These are phyloP conservation scores for Lindgomyces ingoldianus DNA, from an alignment of 495 filamentous ascomycete genomes.

Conservation along the genomic window DNA sequence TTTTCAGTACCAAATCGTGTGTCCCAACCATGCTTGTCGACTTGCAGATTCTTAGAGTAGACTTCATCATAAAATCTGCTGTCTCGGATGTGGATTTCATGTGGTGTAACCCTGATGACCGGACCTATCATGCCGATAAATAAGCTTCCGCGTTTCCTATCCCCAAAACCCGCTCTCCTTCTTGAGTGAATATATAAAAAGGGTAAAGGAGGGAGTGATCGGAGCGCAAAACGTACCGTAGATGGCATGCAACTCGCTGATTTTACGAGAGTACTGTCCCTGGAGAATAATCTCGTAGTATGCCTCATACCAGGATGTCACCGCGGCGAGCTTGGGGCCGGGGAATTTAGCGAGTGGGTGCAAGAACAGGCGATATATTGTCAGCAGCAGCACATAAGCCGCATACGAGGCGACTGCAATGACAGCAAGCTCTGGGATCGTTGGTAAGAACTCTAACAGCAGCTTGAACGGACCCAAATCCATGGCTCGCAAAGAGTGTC, in stretches of 20 bases:
- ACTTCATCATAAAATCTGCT: constrained; percentile 31
- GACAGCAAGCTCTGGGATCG: not conserved
- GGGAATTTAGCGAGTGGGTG: constrained; percentile 42
- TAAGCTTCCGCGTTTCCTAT: not conserved
- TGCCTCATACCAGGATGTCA: constrained; percentile 40
- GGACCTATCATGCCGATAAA: constrained; percentile 22
- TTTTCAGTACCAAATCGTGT: constrained; percentile 18
- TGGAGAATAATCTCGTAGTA: constrained; percentile 50
- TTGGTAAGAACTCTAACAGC: not conserved
- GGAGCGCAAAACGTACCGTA: constrained; percentile 48
- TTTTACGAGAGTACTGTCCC: constrained; percentile 49
- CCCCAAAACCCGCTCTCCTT: not conserved
- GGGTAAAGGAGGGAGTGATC: no score
- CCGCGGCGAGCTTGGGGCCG: constrained; percentile 38
- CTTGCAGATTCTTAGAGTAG: constrained; percentile 7
- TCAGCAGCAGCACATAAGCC: constrained; percentile 1
- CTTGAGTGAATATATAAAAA: not conserved
- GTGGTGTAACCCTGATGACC: constrained; percentile 39
- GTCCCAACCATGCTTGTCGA: constrained; percentile 27
- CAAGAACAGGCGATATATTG: constrained; percentile 36
- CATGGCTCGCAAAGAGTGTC: constrained; percentile 7
- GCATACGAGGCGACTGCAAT: constrained; percentile 1
- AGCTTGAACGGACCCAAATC: not conserved
- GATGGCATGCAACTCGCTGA: constrained; percentile 51
- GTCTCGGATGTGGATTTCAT: constrained; percentile 42